These are phyloP conservation scores for Populus davidiana DNA, from an alignment of 345 rosid species.

Conservation along the genomic window DNA sequence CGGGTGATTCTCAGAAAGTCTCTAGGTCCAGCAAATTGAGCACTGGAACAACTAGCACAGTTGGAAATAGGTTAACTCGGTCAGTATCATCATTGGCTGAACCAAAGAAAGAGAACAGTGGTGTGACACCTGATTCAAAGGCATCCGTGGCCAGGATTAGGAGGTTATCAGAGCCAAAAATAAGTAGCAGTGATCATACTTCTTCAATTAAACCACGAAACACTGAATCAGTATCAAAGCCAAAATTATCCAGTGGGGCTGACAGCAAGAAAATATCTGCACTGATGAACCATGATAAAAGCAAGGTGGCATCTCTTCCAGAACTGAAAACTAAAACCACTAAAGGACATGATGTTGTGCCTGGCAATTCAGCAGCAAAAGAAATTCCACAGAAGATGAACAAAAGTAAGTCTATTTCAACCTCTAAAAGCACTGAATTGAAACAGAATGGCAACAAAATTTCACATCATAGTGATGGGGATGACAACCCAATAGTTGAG, in stretches of 20 bases:
- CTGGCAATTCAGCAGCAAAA: conserved; percentile 34
- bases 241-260: conserved; percentile 44
- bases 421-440: conserved; percentile 30
- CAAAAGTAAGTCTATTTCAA: conserved; percentile 29
- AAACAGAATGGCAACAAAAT: conserved; percentile 33
- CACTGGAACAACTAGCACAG: conserved; percentile 41
- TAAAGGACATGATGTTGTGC: conserved; percentile 36
- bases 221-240: conserved; percentile 37
- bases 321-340: conserved; percentile 60
- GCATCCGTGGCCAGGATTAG: conserved; percentile 61
- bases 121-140: conserved; percentile 50
- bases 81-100: conserved; percentile 65
- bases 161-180: conserved; percentile 79
- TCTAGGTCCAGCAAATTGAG: conserved; percentile 54
- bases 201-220: conserved; percentile 51
- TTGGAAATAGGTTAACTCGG: conserved; percentile 48
- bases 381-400: conserved; percentile 29
- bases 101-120: conserved; percentile 47
- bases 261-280: conserved; percentile 78
- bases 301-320: conserved; percentile 72
- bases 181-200: conserved; percentile 33
- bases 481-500: conserved; percentile 59
- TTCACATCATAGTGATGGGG: conserved; percentile 42
- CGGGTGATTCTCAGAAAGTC: conserved; percentile 45
- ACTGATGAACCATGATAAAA: conserved; percentile 71